These are phyloP conservation scores for Hippophae tibetana DNA, from an alignment of 306 rosid species.

Conservation along the genomic window DNA sequence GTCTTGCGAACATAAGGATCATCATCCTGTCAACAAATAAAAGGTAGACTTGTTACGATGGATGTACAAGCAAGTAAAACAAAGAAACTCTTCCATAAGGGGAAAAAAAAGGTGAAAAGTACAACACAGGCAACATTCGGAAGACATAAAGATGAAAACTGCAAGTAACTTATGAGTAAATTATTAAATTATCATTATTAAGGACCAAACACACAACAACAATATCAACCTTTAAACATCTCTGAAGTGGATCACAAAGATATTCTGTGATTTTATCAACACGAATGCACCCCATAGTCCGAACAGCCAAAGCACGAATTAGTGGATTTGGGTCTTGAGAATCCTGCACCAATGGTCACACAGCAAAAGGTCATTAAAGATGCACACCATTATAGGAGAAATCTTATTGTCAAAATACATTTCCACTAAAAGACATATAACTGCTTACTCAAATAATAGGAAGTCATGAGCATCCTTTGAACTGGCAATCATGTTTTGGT, in stretches of 20 bases:
- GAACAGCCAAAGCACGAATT: slow-evolving; percentile 94
- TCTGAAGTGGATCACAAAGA: slow-evolving; percentile 98
- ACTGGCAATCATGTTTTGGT: too few relatives aligned
- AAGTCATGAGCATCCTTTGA: too few relatives aligned
- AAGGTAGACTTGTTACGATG: background rate
- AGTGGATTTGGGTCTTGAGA: slow-evolving; percentile 98
- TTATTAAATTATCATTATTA: background rate
- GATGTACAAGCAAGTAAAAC: too few relatives aligned
- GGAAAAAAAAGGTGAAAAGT: slow-evolving; percentile 1
- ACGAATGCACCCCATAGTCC: slow-evolving; percentile 99
- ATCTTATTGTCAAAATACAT: background rate
- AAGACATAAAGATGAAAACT: background rate
- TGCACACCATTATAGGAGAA: slow-evolving; percentile 1
- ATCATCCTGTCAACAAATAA: slow-evolving; percentile 67
- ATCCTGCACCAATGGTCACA: slow-evolving; percentile 50
- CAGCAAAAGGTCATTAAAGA: background rate
- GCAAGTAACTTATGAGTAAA: slow-evolving; percentile 7
- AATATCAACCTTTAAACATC: slow-evolving; percentile 77
- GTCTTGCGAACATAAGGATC: slow-evolving; percentile 99
- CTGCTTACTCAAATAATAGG: too few relatives aligned
- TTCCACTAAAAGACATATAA: too few relatives aligned
- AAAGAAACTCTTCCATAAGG: slow-evolving; percentile 3
- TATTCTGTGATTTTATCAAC: slow-evolving; percentile 98
- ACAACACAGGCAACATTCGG: slow-evolving; percentile 1
- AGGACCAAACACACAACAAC: background rate